Conservation (phyloP, 2,329 filamentous ascomycete species). For the Colletotrichum musicola region DNA sequence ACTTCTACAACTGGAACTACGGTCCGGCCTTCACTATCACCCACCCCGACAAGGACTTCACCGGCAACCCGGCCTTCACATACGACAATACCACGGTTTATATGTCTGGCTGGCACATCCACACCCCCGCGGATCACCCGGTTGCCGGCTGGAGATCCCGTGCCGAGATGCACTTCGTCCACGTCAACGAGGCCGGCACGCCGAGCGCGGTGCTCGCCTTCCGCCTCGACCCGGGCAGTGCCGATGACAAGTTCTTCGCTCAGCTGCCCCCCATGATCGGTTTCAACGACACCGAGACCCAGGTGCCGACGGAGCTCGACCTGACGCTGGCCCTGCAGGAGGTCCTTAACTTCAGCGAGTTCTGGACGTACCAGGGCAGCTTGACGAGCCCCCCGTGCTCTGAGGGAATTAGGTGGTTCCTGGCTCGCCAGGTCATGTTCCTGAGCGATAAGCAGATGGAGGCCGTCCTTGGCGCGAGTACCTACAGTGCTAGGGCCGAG, state of each 20-base stretch:
- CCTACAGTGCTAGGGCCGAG: conserved; percentile 57
- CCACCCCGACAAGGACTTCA: conserved; percentile 51
- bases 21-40: conserved; percentile 57
- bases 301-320: conserved; percentile 44
- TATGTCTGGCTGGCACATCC: conserved; percentile 64
- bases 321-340: conserved; percentile 49
- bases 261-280: conserved; percentile 55
- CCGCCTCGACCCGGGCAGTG: conserved; percentile 57
- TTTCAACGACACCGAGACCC: conserved; percentile 49
- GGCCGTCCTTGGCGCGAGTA: conserved; percentile 57
- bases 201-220: conserved; percentile 58
- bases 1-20: conserved; percentile 63
- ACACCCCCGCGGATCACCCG: conserved; percentile 62
- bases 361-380: conserved; percentile 62
- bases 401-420: conserved; percentile 60
- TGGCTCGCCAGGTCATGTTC: conserved; percentile 46
- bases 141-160: conserved; percentile 56
- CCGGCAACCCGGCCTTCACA: conserved; percentile 53
- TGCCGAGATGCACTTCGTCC: conserved; percentile 63
- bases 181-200: conserved; percentile 49
- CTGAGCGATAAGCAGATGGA: conserved; percentile 60
- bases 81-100: conserved; percentile 62
- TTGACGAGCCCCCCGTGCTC: conserved; percentile 61
- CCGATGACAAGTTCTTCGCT: conserved; percentile 52
- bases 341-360: conserved; percentile 55